phyloP scores from a whole-genome alignment of 139 green algal species.

The Micromonas pusilla region DNA sequence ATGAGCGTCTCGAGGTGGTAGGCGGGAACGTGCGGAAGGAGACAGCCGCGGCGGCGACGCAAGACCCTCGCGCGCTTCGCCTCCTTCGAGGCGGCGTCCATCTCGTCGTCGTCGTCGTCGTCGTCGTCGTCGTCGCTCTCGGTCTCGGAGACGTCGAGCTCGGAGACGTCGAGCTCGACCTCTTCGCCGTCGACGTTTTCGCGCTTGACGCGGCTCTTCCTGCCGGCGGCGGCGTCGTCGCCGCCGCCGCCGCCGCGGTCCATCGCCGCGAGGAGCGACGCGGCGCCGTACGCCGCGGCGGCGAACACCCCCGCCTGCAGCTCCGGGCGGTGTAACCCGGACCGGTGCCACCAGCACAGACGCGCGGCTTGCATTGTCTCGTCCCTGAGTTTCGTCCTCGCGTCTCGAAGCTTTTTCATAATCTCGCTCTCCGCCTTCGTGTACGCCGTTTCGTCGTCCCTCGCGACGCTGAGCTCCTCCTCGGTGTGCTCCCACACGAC shows the following conservation, averaged over 20 bases:
- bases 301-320: constrained; percentile 41
- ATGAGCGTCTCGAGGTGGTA: constrained; percentile 55
- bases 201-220: not conserved
- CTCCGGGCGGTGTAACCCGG: constrained; percentile 18
- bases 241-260: not conserved
- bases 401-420: constrained; percentile 39
- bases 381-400: constrained; percentile 40
- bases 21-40: constrained; percentile 51
- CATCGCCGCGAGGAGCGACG: not conserved
- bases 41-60: not conserved
- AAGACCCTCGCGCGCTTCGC: not conserved
- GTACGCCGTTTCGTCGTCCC: too few relatives aligned
- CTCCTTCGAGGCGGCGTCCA: too few relatives aligned
- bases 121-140: not conserved
- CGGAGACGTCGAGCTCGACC: not conserved
- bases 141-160: not conserved
- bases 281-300: not conserved
- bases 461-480: too few relatives aligned
- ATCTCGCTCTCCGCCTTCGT: constrained; percentile 18
- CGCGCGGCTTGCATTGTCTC: constrained; percentile 43
- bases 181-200: not conserved
- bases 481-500: too few relatives aligned
- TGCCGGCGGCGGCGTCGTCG: not conserved
- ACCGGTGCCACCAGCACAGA: constrained; percentile 41
- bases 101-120: not conserved